Conservation (phyloP, 495 filamentous ascomycete species). For the Talaromyces wortmannii region DNA sequence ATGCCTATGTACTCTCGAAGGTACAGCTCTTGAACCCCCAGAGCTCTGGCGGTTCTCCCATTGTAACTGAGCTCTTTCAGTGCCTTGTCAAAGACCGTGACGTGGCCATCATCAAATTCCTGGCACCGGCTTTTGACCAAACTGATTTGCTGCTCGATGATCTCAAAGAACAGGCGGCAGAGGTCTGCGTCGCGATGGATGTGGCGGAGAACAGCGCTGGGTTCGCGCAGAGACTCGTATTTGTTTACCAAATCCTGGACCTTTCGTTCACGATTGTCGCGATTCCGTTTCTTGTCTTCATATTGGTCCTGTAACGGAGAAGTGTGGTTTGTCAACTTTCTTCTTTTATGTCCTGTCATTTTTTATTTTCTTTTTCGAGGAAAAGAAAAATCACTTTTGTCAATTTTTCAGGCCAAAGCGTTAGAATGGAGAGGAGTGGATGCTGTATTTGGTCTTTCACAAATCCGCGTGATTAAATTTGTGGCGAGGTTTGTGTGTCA, state of each 20-base stretch:
- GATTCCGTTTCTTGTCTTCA: not conserved
- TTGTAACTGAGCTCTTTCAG: conserved; percentile 24
- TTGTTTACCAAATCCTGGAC: conserved; percentile 15
- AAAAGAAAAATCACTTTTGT: too few relatives aligned
- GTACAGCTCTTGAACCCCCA: conserved; percentile 29
- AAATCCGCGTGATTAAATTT: too few relatives aligned
- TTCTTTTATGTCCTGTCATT: too few relatives aligned
- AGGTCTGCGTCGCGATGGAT: conserved; percentile 13
- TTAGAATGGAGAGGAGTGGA: too few relatives aligned
- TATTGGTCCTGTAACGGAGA: not conserved
- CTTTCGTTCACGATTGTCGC: not conserved
- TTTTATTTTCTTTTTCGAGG: too few relatives aligned
- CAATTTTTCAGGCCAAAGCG: too few relatives aligned
- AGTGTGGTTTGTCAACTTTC: too few relatives aligned
- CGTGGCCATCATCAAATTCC: conserved; percentile 26
- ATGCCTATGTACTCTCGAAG: conserved; percentile 31
- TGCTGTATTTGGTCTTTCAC: too few relatives aligned
- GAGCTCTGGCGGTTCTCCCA: conserved; percentile 14
- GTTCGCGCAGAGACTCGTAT: conserved; percentile 11
- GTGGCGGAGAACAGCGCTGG: conserved; percentile 15
- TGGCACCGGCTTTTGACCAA: conserved; percentile 27
- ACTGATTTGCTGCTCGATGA: conserved; percentile 21
- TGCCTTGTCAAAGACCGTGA: conserved; percentile 34
- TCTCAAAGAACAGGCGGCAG: conserved; percentile 14
- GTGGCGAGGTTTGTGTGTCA: not conserved